Evolutionary conservation across 768 basidiomycete genomes (phyloP), one percentile per base, ranked within the genome.

Genomic region (Termitomyces heimii): DNA sequence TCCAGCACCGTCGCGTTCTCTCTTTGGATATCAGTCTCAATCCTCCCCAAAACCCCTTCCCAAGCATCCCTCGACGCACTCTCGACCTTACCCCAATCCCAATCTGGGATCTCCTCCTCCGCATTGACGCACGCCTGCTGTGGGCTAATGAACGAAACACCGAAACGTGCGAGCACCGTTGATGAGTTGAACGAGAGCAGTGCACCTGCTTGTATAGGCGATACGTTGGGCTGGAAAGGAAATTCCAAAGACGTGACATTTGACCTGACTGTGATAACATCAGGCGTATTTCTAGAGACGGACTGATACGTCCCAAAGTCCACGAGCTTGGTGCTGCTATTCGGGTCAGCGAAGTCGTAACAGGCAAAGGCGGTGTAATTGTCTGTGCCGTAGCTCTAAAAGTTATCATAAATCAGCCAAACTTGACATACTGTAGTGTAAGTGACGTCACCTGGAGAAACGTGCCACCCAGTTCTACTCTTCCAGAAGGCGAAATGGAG

Each of bases 81-180:
- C 54, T 73, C 72, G 2, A 80, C 72, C 5, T 59, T 61, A 47
- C 76, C 71, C 70, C 72, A 81, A 61, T 79, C 69, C 78, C 79
- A 80, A 29, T 66, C 65, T 42, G 70, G 74, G n/a, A 84, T 71
- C 58, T 84, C 83, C 44, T 65, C 69, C 60, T 84, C 80, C 0
- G 82, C 83, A 61, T 85, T 85, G 16, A 70, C 62, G 62, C 83
- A 86, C 2, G 83, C 84, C 62, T 82, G 81, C 13, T 74, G 75
- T 8, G 75, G 56, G 42, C 76, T 79, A 18, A 73, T 71, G 70
- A 83, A 81, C 2, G 84, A 85, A 13, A 85, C 72, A 20, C 84
- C 83, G 42, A 84, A 83, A 7, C 83, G 77, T 32, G 83, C 77
- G 43, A 71, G 75, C 37, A 84, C 69, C 6, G 65, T 64, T 16